Evolutionary conservation across 2,329 filamentous ascomycete species (phyloP).

Genomic region (Neonectria faginata): DNA sequence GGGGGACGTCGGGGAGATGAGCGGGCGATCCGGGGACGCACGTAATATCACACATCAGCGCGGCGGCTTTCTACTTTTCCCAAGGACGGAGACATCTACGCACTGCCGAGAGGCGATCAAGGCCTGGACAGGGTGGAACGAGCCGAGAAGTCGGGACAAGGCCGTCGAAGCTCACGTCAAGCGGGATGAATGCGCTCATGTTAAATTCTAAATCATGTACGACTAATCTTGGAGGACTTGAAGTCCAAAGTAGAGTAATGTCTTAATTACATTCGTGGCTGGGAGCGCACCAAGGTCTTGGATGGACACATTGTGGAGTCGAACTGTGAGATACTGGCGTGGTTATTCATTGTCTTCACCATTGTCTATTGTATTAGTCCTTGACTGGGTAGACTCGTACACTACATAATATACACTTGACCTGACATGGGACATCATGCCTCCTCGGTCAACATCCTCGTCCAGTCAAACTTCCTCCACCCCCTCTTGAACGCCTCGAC

Average conservation of each 20-base stretch:
- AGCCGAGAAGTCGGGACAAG: not conserved
- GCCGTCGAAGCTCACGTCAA: not conserved
- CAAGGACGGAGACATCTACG: not conserved
- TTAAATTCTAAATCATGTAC: conserved; percentile 34
- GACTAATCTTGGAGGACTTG: conserved; percentile 41
- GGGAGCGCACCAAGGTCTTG: conserved; percentile 20
- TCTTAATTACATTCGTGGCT: conserved; percentile 34
- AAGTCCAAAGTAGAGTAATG: conserved; percentile 37
- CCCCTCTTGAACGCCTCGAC: conserved; percentile 82
- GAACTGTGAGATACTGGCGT: too few relatives aligned
- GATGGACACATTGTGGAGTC: not conserved
- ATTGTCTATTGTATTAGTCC: not conserved
- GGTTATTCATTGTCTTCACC: too few relatives aligned
- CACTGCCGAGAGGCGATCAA: not conserved
- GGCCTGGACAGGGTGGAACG: not conserved
- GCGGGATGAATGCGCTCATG: conserved; percentile 20
- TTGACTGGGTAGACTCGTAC: too few relatives aligned
- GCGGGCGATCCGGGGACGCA: not conserved
- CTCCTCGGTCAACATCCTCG: conserved; percentile 64
- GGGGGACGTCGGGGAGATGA: conserved; percentile 42
- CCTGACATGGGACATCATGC: too few relatives aligned
- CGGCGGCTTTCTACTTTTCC: not conserved
- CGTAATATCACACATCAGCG: not conserved
- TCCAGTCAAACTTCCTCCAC: conserved; percentile 96
- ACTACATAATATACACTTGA: too few relatives aligned